A percentile compares a stretch with the other conserved stretches of the same genome.
These are phyloP conservation scores for Sporothrix humicola DNA, from an alignment of 2,329 filamentous ascomycete species.

Conservation along the genomic window DNA sequence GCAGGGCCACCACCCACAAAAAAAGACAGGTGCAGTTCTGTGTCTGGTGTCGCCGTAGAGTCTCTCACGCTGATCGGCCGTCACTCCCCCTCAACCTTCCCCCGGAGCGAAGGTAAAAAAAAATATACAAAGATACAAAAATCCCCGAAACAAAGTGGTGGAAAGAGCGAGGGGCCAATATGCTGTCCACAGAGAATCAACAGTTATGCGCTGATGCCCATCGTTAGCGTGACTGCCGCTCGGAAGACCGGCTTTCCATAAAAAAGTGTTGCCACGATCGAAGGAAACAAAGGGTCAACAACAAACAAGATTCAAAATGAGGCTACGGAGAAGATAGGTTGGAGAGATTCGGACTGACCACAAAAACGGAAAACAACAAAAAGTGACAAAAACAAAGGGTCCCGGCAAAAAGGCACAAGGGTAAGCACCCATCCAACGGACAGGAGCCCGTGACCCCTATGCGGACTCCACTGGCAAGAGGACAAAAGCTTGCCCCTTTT, in stretches of 20 bases:
- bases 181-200: background rate
- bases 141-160: conserved; percentile 1
- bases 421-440: background rate
- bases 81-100: background rate
- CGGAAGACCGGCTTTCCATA: background rate
- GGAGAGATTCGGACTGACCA: background rate
- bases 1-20: too few relatives aligned
- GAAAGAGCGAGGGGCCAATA: background rate
- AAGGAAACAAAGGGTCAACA: background rate
- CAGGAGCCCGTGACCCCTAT: background rate
- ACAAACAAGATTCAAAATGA: background rate
- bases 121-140: background rate
- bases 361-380: background rate
- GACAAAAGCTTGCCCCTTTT: background rate
- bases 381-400: background rate
- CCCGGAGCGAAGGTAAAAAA: background rate
- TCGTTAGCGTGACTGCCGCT: conserved; percentile 8
- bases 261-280: background rate
- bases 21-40: conserved; percentile 15
- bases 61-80: conserved; percentile 20
- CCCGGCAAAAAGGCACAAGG: conserved; percentile 6
- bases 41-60: conserved; percentile 21
- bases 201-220: background rate
- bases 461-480: conserved; percentile 4
- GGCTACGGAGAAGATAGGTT: background rate